Conservation (phyloP, 2,329 filamentous ascomycete species). For the Cladosporium cucumerinum region DNA sequence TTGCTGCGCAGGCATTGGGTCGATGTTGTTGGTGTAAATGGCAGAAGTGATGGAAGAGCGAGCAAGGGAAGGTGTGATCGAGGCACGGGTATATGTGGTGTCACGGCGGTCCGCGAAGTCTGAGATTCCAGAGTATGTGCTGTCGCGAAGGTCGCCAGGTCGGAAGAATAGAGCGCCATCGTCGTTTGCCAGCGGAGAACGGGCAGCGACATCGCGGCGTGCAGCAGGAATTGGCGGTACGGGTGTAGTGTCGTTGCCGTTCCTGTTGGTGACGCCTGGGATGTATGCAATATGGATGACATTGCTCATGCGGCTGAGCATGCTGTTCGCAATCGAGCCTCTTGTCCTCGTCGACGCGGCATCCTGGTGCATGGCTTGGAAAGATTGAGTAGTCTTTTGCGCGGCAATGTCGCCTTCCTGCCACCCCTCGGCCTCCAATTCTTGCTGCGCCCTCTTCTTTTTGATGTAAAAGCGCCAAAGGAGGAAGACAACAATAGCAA, state of each 20-base stretch:
- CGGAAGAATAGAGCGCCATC: slow-evolving; percentile 90
- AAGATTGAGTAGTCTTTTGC: slow-evolving; percentile 53
- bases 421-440: slow-evolving; percentile 54
- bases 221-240: slow-evolving; percentile 82
- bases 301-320: slow-evolving; percentile 93
- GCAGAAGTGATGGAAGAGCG: slow-evolving; percentile 74
- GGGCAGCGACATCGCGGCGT: slow-evolving; percentile 40
- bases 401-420: slow-evolving; percentile 53
- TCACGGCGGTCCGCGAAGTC: slow-evolving; percentile 37
- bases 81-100: slow-evolving; percentile 43
- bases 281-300: slow-evolving; percentile 99
- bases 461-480: slow-evolving; percentile 88
- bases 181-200: slow-evolving; percentile 48
- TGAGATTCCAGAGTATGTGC: slow-evolving; percentile 79
- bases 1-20: slow-evolving; percentile 79
- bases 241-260: slow-evolving; percentile 65
- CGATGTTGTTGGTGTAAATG: slow-evolving; percentile 86
- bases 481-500: slow-evolving; percentile 72
- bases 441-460: slow-evolving; percentile 64
- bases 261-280: slow-evolving; percentile 87
- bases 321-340: slow-evolving; percentile 84
- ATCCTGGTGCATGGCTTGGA: slow-evolving; percentile 56
- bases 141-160: slow-evolving; percentile 83
- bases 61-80: slow-evolving; percentile 49
- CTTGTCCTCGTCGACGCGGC: slow-evolving; percentile 79